Conservation (phyloP, 2,329 filamentous ascomycete genomes). For the Aspergillus sp. region DNA sequence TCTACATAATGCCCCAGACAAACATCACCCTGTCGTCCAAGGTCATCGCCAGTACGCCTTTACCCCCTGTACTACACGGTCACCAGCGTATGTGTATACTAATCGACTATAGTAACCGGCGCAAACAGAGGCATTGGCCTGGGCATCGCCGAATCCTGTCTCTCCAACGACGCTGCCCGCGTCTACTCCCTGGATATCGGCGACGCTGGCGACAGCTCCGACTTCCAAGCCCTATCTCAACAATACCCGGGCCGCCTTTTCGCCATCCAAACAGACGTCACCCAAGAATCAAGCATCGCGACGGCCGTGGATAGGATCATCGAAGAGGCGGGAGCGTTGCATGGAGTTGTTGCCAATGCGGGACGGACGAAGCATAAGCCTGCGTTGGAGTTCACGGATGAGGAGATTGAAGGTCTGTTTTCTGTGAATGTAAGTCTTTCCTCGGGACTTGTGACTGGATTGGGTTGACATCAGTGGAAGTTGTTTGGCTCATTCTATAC, state of each 20-base stretch:
- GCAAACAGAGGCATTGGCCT: conserved; percentile 38
- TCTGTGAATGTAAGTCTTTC: conserved; percentile 27
- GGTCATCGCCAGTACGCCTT: conserved; percentile 25
- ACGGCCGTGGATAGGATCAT: conserved; percentile 41
- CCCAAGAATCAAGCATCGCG: conserved; percentile 39
- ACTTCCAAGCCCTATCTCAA: conserved; percentile 14
- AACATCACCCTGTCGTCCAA: conserved; percentile 23
- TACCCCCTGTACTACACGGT: not conserved
- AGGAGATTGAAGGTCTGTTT: conserved; percentile 40
- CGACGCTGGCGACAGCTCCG: conserved; percentile 14
- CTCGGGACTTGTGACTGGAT: not conserved
- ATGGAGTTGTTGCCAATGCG: conserved; percentile 47
- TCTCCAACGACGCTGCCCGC: conserved; percentile 36
- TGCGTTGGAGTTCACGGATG: conserved; percentile 43
- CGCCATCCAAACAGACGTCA: conserved; percentile 41
- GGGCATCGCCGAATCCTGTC: conserved; percentile 42
- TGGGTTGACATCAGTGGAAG: not conserved
- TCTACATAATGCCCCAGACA: conserved; percentile 12
- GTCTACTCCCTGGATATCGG: conserved; percentile 44
- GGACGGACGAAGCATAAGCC: conserved; percentile 47
- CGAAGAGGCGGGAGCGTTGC: conserved; percentile 35
- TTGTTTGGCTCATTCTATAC: conserved; percentile 41
- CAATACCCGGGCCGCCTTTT: conserved; percentile 35
- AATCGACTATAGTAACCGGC: conserved; percentile 21
- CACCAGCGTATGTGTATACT: too few relatives aligned